A percentile compares a stretch with the other conserved stretches of the same genome.
Evolutionary conservation across 2,329 filamentous ascomycete species (phyloP).

Genomic region (Conoideocrella luteorostrata): DNA sequence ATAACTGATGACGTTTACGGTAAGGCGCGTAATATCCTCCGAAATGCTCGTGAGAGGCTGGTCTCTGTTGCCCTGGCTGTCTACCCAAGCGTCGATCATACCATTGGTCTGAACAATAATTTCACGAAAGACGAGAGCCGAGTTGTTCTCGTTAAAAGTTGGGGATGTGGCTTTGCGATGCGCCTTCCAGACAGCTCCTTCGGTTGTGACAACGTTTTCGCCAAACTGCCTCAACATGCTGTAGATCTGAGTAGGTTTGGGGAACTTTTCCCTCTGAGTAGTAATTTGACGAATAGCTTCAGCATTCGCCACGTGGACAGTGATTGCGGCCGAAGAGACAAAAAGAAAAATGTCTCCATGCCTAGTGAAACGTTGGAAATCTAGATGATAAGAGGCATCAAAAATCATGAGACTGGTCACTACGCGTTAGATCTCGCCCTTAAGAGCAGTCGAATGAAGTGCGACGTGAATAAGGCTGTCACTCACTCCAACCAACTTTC

Average conservation of each 20-base stretch:
- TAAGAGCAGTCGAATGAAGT: background rate
- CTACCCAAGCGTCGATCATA: constrained; percentile 54
- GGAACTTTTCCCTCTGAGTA: constrained; percentile 61
- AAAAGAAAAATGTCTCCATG: constrained; percentile 59
- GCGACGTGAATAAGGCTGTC: background rate
- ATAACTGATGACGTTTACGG: constrained; percentile 52
- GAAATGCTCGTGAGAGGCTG: constrained; percentile 50
- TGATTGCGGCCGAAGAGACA: constrained; percentile 50
- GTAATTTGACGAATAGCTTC: constrained; percentile 62
- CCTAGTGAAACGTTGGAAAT: constrained; percentile 51
- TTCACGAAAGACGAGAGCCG: constrained; percentile 59
- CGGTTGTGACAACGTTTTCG: constrained; percentile 63
- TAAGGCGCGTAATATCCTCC: constrained; percentile 58
- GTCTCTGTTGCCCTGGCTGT: constrained; percentile 15
- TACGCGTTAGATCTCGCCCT: too few relatives aligned
- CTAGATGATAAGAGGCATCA: constrained; percentile 53
- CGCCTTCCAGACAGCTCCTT: constrained; percentile 62
- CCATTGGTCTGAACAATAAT: constrained; percentile 54
- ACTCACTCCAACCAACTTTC: constrained; percentile 52
- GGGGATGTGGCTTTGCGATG: constrained; percentile 68
- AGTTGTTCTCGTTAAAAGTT: constrained; percentile 72
- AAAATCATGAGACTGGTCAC: constrained; percentile 43
- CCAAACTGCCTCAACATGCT: constrained; percentile 47
- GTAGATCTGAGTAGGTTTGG: constrained; percentile 34
- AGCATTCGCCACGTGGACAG: constrained; percentile 54